Conservation (phyloP, 768 basidiomycete species). For the Boletellus ananas region DNA sequence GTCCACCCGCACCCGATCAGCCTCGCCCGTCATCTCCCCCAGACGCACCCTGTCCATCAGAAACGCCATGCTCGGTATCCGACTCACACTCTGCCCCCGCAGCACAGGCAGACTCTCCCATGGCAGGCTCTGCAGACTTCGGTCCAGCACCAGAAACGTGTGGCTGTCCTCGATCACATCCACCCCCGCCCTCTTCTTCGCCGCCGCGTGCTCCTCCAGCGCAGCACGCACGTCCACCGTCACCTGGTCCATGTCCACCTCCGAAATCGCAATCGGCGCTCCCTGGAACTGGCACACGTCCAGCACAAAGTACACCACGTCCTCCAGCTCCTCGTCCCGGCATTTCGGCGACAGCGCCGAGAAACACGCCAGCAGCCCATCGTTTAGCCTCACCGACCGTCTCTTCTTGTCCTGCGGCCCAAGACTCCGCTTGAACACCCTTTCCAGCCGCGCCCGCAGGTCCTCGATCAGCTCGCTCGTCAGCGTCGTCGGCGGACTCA, state of each 20-base stretch:
- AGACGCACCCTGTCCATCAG: conserved; percentile 76
- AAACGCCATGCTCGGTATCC: conserved; percentile 90
- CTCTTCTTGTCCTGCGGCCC: conserved; percentile 60
- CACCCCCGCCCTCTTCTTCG: conserved; percentile 31
- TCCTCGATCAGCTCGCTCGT: conserved; percentile 46
- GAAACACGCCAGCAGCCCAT: conserved; percentile 80
- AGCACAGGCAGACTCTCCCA: conserved; percentile 95
- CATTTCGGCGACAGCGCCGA: conserved; percentile 77
- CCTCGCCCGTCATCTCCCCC: conserved; percentile 41
- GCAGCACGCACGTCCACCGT: conserved; percentile 75
- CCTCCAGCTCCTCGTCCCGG: conserved; percentile 92
- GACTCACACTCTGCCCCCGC: conserved; percentile 80
- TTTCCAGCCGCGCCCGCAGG: conserved; percentile 68
- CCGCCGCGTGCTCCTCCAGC: conserved; percentile 65
- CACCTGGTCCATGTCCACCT: conserved; percentile 90
- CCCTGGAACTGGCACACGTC: conserved; percentile 95
- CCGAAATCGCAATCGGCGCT: conserved; percentile 80
- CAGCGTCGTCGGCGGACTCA: conserved; percentile 44
- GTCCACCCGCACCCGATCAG: conserved; percentile 57
- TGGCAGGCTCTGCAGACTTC: conserved; percentile 81
- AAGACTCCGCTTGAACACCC: conserved; percentile 65
- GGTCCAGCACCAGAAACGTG: conserved; percentile 85
- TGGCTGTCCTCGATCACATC: conserved; percentile 53
- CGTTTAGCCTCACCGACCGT: conserved; percentile 57
- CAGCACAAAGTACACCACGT: conserved; percentile 88